Evolutionary conservation across 192 early-diverging fungal genomes (phyloP), one percentile per base, ranked within the genome.

Genomic region (Allomyces javanicus): DNA sequence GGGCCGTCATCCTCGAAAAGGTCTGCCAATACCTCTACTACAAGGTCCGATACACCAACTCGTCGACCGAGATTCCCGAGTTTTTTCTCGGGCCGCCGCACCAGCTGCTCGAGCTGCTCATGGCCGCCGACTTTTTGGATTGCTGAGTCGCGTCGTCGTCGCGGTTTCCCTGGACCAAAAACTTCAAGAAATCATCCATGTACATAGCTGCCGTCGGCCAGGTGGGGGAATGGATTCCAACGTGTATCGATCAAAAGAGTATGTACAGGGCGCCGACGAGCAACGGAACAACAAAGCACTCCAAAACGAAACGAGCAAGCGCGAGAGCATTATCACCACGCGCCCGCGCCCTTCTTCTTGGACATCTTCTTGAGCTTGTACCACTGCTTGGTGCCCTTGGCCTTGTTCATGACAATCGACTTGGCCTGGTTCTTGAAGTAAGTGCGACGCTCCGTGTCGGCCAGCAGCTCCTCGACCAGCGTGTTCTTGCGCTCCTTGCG

Each of bases 51-150:
- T 84, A 82, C 72, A 79, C 79, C 19, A 83, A 85, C 66, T 77
- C 80, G 12, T 70, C 76, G 10, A 76, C 76, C 24, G 88, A 91
- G 65, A 86, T 92, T 25, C 94, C 96, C 55, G 88, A 92, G 69
- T 97, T 97, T 72, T 73, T 75, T 22, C 91, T 99, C 67, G 88
- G 50, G 1, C 81, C 94, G 14, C 83, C 90, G 22, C 87, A 94
- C 70, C 79, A 92, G 21, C 88, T 88, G 0, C 72, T 96, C 64
- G 96, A 99, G 70, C 79, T 94, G 21, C 70, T 99, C 50, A 93
- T 94, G 90, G 92, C 90, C 22, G 89, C 94, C 0, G 93, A 99
- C 73, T 99, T 94, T 70, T 72, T 99, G 64, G 94, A 97, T 70
- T 91, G 90, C 76, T 89, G 50, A 58, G 33, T 40, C 33, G 33